A percentile compares a stretch with the other conserved stretches of the same genome.
phyloP scores from a whole-genome alignment of 306 rosid genomes.

The Pyrus pyrifolia region DNA sequence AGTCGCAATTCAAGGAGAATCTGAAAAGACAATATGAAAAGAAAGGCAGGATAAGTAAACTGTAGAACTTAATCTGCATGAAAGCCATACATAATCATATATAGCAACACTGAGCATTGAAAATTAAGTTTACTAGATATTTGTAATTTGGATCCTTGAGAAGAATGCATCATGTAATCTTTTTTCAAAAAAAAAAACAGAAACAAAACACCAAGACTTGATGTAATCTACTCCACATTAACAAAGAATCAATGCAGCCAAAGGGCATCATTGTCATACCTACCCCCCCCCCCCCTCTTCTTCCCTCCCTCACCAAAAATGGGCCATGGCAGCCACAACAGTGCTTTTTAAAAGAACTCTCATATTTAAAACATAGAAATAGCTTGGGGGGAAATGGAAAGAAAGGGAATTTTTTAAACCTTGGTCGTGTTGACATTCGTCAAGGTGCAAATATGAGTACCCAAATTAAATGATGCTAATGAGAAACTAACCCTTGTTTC shows the following conservation, averaged over 20 bases:
- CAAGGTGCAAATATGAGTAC: background rate
- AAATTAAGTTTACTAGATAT: background rate
- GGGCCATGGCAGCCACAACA: background rate
- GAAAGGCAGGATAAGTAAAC: slow-evolving; percentile 8
- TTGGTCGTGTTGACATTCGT: background rate
- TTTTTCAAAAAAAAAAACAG: background rate
- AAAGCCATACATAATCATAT: background rate
- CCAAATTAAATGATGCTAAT: background rate
- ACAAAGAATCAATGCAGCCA: background rate
- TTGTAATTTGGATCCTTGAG: background rate
- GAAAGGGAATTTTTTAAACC: background rate
- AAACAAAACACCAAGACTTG: background rate
- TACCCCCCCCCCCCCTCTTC: background rate
- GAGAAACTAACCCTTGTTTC: background rate
- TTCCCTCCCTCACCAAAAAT: background rate
- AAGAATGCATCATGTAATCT: too few species aligned
- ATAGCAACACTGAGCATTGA: slow-evolving; percentile 5
- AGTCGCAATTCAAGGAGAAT: slow-evolving; percentile 68
- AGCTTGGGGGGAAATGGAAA: background rate
- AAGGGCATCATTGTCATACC: background rate
- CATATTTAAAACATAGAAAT: background rate
- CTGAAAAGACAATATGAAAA: slow-evolving; percentile 40
- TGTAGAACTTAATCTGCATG: background rate
- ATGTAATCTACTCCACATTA: background rate
- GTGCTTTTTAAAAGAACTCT: background rate